Base-by-base conservation (phyloP, 139 green algal species). In the Yamagishiella unicocca region DNA sequence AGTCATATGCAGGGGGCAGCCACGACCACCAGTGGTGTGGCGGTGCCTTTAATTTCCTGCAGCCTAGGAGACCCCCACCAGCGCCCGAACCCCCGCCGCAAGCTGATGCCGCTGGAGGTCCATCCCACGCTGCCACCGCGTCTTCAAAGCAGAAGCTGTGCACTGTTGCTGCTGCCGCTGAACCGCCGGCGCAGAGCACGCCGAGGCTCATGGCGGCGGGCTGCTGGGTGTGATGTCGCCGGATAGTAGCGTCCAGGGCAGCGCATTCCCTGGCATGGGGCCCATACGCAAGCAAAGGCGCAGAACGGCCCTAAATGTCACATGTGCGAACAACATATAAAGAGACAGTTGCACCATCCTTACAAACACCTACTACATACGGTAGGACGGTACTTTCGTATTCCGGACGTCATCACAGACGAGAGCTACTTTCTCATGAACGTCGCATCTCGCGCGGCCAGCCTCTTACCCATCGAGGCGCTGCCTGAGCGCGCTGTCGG, bases 191-290 rank as follows among this genome's bases (percentile, higher is more conserved):
- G 25, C 25, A 40, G 25, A 40, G 8, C 37, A n/a, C 5, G 8
- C 37, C 67, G 7, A 75, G 67, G 67, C 67, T 75, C 37, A 75
- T 75, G 37, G 67, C 67, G 1, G 37, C 37, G 1, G 67, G 67
- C 1, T 2, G 5, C 37, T 50, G 8, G 0, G 14, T 31, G 37
- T 75, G 67, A 35, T 53, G 37, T 1, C 67, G 67, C 14, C 9
- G 19, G 19, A 75, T 75, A 37, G 67, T 75, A 2, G 37, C 67
- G 19, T 75, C 67, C 19, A 75, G 67, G 1, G 67, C 67, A 1
- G 14, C 67, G 37, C 67, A 75, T 37, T 75, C 67, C 19, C 67
- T 75, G 67, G 21, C n/a, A n/a, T n/a, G n/a, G n/a, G n/a, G n/a
- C n/a, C n/a, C n/a, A n/a, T n/a, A n/a, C n/a, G n/a, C n/a, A n/a